Base-by-base conservation (phyloP, 2,329 filamentous ascomycete genomes). In the Microcera coccophila region DNA sequence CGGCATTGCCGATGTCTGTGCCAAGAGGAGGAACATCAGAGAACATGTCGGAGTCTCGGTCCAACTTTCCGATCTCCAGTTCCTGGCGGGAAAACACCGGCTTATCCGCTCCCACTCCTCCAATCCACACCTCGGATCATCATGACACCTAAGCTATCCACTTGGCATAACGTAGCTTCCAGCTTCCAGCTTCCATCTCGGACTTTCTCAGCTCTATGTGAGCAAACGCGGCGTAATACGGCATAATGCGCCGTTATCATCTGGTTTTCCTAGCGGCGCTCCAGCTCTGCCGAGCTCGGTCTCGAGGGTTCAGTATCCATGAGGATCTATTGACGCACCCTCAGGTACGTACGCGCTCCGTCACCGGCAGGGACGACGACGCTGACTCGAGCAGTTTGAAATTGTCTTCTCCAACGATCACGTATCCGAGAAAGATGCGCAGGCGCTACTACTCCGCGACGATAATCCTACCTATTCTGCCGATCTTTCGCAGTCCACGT, bases 311-410 rank as follows among this genome's bases (percentile, higher is more conserved):
- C 71, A 95, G 84, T 68, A 86, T 95, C 43, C 83, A 93, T 59
- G 88, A 95, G 61, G 90, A 96, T 62, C 66, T 95, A 39, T 76
- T 95, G 43, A 89, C 89, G 15, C 89, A 85, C 66, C 90, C 90
- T 10, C 88, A 93, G 76, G 87, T 91, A 73, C 50, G 72, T 59
- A 32, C 19, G 40, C 39, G 40, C 33, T n/a, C n/a, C n/a, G n/a
- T n/a, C 16, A 12, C 29, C 35, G 29, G 11, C 15, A 9, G 7
- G 36, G 17, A 38, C 35, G 18, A 19, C 24, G 14, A 47, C 42
- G 44, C 54, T 58, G 16, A 58, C 31, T 19, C 17, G 8, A 40
- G 15, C 62, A 96, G 84, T 96, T 87, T 61, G 85, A 93, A 60
- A 76, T 96, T 20, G 68, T 84, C 28, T 90, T 91, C 62, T 79